These are phyloP conservation scores for Sugiyamaella sp. DNA, from an alignment of 1,139 yeast species.

Conservation along the genomic window DNA sequence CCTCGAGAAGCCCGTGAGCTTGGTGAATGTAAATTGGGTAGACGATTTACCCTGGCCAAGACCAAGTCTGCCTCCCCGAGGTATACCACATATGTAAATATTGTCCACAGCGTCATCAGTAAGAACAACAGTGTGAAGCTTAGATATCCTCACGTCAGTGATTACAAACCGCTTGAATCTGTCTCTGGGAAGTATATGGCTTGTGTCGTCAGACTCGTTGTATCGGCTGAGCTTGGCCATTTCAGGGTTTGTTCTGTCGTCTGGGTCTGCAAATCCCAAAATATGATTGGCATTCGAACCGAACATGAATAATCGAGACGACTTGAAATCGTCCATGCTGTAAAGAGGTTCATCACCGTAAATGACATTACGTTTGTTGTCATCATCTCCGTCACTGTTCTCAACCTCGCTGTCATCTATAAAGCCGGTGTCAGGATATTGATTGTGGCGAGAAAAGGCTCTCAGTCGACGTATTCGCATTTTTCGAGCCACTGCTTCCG, in stretches of 20 bases:
- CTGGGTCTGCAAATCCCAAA: slow-evolving; percentile 70
- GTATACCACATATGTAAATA: slow-evolving; percentile 65
- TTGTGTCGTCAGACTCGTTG: not conserved
- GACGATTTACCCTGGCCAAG: slow-evolving; percentile 40
- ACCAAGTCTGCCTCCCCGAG: slow-evolving; percentile 74
- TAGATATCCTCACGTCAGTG: slow-evolving; percentile 55
- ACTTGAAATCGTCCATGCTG: slow-evolving; percentile 46
- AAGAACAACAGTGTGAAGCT: slow-evolving; percentile 64
- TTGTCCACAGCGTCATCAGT: slow-evolving; percentile 54
- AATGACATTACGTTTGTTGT: not conserved
- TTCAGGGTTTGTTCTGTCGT: slow-evolving; percentile 51
- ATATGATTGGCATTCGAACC: slow-evolving; percentile 71
- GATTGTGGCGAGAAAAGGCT: not conserved
- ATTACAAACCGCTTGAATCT: slow-evolving; percentile 43
- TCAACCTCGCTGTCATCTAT: not conserved
- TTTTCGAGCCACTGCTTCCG: not conserved
- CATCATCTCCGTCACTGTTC: not conserved
- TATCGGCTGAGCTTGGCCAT: slow-evolving; percentile 35
- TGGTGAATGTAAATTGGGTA: slow-evolving; percentile 44
- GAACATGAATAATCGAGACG: slow-evolving; percentile 61
- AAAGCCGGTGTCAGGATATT: slow-evolving; percentile 34
- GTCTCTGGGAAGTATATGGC: slow-evolving; percentile 26
- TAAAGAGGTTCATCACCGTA: too few species aligned
- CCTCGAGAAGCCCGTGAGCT: slow-evolving; percentile 44
- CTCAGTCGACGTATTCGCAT: slow-evolving; percentile 25